Evolutionary conservation across 345 rosid genomes (phyloP).

Genomic region (Turnera subulata): DNA sequence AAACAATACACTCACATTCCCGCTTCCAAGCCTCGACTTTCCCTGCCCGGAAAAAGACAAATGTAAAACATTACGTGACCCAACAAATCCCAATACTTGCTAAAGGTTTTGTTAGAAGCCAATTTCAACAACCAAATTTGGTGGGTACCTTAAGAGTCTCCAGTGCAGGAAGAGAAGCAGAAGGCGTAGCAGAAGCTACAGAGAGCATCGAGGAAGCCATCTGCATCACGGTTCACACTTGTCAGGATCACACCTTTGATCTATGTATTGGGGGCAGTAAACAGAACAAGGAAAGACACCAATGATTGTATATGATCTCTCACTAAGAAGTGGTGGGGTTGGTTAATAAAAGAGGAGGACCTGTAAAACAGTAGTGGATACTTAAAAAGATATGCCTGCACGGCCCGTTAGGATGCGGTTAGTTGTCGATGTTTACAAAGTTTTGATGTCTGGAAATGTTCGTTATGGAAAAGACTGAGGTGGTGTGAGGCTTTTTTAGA

Average conservation of each 20-base stretch:
- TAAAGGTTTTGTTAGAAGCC: too few relatives aligned
- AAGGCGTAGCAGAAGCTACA: constrained; percentile 44
- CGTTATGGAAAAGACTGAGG: background rate
- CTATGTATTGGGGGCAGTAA: too few relatives aligned
- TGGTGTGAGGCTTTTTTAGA: background rate
- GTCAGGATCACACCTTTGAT: too few relatives aligned
- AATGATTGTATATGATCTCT: too few relatives aligned
- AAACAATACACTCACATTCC: constrained; percentile 21
- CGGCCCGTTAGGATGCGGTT: background rate
- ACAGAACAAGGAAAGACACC: too few relatives aligned
- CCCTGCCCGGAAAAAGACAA: constrained; percentile 35
- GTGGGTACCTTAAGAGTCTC: constrained; percentile 62
- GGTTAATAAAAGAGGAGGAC: background rate
- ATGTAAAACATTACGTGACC: background rate
- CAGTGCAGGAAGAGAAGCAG: constrained; percentile 44
- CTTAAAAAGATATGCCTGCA: background rate
- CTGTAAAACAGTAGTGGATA: background rate
- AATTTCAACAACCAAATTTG: too few relatives aligned
- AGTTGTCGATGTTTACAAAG: background rate
- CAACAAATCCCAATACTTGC: too few relatives aligned
- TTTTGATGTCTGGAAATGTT: background rate
- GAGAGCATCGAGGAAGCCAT: constrained; percentile 72
- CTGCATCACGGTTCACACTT: constrained; percentile 12
- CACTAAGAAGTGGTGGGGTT: too few relatives aligned
- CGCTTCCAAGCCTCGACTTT: constrained; percentile 53